These are phyloP conservation scores for Camelina laxa DNA, from an alignment of 345 rosid genomes.

Conservation along the genomic window DNA sequence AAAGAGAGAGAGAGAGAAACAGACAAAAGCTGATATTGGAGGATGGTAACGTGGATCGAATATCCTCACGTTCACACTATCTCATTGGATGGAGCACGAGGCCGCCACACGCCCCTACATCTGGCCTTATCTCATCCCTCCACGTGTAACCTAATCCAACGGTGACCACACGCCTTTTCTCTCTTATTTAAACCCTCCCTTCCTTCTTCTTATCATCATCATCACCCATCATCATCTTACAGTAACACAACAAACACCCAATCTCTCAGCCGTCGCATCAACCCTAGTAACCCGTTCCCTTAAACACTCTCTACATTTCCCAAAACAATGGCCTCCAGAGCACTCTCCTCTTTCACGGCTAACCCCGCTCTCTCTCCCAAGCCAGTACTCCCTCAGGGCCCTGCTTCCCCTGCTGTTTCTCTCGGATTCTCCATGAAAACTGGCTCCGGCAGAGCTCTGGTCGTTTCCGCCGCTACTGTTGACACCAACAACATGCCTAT, in stretches of 20 bases:
- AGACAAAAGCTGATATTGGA: constrained; percentile 24
- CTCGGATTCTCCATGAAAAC: constrained; percentile 14
- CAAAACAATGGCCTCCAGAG: constrained; percentile 31
- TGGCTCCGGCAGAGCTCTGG: constrained; percentile 22
- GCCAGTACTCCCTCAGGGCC: constrained; percentile 29
- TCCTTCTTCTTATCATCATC: constrained; percentile 3
- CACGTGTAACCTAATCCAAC: constrained; percentile 48
- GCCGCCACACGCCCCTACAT: constrained; percentile 64
- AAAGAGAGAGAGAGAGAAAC: not conserved
- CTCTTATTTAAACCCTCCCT: constrained; percentile 19
- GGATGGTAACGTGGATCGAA: constrained; percentile 46
- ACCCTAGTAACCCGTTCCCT: not conserved
- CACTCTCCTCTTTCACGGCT: constrained; percentile 31
- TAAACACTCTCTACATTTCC: not conserved
- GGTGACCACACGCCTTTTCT: constrained; percentile 41
- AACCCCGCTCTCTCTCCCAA: constrained; percentile 10
- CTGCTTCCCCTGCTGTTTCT: constrained; percentile 28
- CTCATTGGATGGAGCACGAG: constrained; percentile 56
- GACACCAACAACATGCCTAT: constrained; percentile 44
- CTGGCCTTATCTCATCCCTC: constrained; percentile 38
- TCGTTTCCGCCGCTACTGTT: constrained; percentile 45
- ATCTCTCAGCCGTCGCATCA: constrained; percentile 22
- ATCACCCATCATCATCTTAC: not conserved
- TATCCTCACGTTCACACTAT: constrained; percentile 36
- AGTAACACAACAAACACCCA: not conserved